Base-by-base conservation (phyloP, 2,329 filamentous ascomycete genomes). In the Aciculosporium take region DNA sequence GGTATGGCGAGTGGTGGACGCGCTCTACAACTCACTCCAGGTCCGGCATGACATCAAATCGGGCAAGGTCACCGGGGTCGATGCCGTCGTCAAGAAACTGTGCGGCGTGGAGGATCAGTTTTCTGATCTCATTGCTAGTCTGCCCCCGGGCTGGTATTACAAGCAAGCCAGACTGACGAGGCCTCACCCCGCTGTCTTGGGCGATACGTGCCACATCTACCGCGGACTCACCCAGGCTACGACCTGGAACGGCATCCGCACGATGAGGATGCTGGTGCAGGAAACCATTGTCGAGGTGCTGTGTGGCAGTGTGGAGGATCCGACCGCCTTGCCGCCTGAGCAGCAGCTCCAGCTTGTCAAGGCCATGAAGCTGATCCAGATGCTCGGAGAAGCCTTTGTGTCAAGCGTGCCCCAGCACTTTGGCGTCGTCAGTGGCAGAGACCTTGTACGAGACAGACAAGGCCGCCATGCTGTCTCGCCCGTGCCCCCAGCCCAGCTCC, bases 351-450 rank as follows among this genome's bases (percentile, higher is more conserved):
- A 56, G 23, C 52, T 64, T 15, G 58, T 63, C 17, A 63, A 56
- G 44, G 55, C 57, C 4, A 60, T 62, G 41, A 53, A 52, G 27
- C 46, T 63, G 41, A 54, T 71, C 24, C 54, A 60, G 39, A 56
- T 56, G 38, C 54, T 70, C 21, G 56, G 62, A 40, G 55, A 62
- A 33, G 62, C 62, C 23, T 62, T 71, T 36, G 54, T 64, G 31
- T 65, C 67, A 34, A 69, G 62, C 39, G 61, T 70, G 2, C 68
- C 68, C 1, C 68, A 71, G 48, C 63, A 70, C 47, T 65, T 70
- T 33, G 68, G 67, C 25, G 54, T 69, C n/a, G 57, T 71, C 36
- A 64, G 58, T 43, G 58, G 63, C 9, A 54, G 53, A 37, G 62
- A 64, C 45, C 54, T 60, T 15, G 53, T 50, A 33, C 50, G 54